Evolutionary conservation across 2,329 filamentous ascomycete genomes (phyloP).

Genomic region (Penicillium freii): DNA sequence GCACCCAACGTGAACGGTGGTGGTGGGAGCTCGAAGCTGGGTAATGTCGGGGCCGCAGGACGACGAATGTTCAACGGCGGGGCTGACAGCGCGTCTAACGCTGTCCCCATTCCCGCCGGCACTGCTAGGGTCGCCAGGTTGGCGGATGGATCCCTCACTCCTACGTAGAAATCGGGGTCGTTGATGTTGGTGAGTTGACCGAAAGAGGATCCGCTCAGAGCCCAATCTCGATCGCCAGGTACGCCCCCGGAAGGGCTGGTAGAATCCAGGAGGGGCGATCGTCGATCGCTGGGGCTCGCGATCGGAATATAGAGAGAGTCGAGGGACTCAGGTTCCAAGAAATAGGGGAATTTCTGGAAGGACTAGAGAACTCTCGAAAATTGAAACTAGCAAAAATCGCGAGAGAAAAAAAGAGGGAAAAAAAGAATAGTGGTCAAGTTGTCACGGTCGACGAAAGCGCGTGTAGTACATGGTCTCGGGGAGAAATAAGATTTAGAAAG

Average conservation of each 20-base stretch:
- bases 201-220: slow-evolving; percentile 38
- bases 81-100: slow-evolving; percentile 59
- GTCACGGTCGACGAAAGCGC: slow-evolving; percentile 22
- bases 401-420: background rate
- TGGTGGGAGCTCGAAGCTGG: slow-evolving; percentile 67
- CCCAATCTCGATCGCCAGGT: slow-evolving; percentile 51
- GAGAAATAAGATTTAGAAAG: background rate
- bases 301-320: slow-evolving; percentile 21
- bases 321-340: slow-evolving; percentile 7
- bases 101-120: slow-evolving; percentile 62
- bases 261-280: slow-evolving; percentile 52
- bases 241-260: slow-evolving; percentile 46
- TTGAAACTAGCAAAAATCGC: background rate
- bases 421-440: slow-evolving; percentile 2
- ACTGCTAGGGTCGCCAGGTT: slow-evolving; percentile 64
- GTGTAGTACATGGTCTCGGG: slow-evolving; percentile 21
- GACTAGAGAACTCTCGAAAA: background rate
- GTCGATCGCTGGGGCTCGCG: slow-evolving; percentile 34
- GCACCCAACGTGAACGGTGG: slow-evolving; percentile 49
- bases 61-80: slow-evolving; percentile 69
- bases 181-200: slow-evolving; percentile 24
- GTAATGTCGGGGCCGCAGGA: slow-evolving; percentile 66
- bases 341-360: slow-evolving; percentile 2
- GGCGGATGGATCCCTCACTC: slow-evolving; percentile 45
- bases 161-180: slow-evolving; percentile 42